These are phyloP conservation scores for Saitoella complicata DNA, from an alignment of 805 yeast genomes.

Conservation along the genomic window DNA sequence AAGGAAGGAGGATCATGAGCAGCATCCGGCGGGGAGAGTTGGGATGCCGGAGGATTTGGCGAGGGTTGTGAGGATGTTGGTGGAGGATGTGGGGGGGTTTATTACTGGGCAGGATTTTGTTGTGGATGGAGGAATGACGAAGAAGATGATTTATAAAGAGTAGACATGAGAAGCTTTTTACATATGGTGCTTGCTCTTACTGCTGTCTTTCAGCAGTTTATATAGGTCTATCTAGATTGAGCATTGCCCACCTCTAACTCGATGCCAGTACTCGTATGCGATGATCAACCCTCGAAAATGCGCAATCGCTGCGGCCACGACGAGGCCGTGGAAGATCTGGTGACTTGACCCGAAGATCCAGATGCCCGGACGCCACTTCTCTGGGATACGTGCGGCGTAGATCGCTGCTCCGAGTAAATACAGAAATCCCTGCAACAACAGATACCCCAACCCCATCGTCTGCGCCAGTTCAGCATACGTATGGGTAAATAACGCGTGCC, in stretches of 20 bases:
- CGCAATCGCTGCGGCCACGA: slow-evolving; percentile 31
- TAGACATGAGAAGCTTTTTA: no score
- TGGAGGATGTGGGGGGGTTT: no score
- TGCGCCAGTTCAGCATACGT: slow-evolving; percentile 19
- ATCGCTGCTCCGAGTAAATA: slow-evolving; percentile 67
- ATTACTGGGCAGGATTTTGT: no score
- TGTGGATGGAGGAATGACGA: no score
- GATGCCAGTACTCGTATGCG: slow-evolving; percentile 29
- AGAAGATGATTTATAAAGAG: no score
- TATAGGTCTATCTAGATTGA: no score
- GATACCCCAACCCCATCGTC: slow-evolving; percentile 44
- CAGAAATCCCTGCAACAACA: slow-evolving; percentile 51
- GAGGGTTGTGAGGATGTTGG: no score
- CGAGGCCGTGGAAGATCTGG: slow-evolving; percentile 49
- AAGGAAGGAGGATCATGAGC: no score
- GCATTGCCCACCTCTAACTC: slow-evolving; percentile 4
- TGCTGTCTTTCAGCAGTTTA: no score
- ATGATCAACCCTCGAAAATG: slow-evolving; percentile 51
- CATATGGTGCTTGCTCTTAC: no score
- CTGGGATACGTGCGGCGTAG: slow-evolving; percentile 70
- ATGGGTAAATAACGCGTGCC: slow-evolving; percentile 33
- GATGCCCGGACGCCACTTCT: slow-evolving; percentile 46
- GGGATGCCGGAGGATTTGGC: no score
- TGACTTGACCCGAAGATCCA: slow-evolving; percentile 53
- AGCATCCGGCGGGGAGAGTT: no score